A percentile compares a stretch with the other conserved stretches of the same genome.
Conservation (phyloP, 179 eudicot species). For the Corrigiola litoralis region DNA sequence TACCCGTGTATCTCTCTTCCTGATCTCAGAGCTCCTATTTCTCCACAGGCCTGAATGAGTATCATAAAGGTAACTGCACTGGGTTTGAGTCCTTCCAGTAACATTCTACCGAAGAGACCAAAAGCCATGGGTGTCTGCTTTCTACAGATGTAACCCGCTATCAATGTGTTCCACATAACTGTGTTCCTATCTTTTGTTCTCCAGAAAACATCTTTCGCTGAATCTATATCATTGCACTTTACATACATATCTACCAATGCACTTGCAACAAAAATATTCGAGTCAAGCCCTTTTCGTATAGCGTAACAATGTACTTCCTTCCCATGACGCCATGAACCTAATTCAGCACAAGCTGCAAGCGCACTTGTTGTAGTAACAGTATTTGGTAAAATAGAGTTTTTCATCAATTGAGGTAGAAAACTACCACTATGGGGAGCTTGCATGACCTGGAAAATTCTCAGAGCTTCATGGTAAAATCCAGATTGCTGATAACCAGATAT, state of each 20-base stretch:
- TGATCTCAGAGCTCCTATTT: constrained; percentile 26
- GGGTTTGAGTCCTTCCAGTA: constrained; percentile 29
- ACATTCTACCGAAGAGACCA: constrained; percentile 34
- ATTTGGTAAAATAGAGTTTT: constrained; percentile 28
- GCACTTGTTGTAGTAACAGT: constrained; percentile 35
- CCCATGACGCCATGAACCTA: constrained; percentile 31
- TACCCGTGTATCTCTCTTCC: constrained; percentile 45
- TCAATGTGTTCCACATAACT: constrained; percentile 52
- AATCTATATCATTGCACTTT: constrained; percentile 37
- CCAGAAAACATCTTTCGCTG: constrained; percentile 40
- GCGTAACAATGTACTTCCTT: constrained; percentile 52
- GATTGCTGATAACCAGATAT: constrained; percentile 49
- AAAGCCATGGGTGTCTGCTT: constrained; percentile 32
- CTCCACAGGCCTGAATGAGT: constrained; percentile 45
- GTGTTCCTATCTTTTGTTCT: constrained; percentile 35
- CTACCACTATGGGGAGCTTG: constrained; percentile 25
- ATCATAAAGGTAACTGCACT: constrained; percentile 44
- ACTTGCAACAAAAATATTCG: constrained; percentile 46
- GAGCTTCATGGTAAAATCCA: constrained; percentile 41
- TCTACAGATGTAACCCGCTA: constrained; percentile 36
- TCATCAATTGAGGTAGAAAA: constrained; percentile 12
- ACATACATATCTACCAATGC: constrained; percentile 57
- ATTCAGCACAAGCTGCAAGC: constrained; percentile 57
- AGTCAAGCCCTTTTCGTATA: constrained; percentile 27
- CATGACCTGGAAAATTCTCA: constrained; percentile 41